Evolutionary conservation across 1,139 yeast species (phyloP).

Genomic region (Diutina rugosa): DNA sequence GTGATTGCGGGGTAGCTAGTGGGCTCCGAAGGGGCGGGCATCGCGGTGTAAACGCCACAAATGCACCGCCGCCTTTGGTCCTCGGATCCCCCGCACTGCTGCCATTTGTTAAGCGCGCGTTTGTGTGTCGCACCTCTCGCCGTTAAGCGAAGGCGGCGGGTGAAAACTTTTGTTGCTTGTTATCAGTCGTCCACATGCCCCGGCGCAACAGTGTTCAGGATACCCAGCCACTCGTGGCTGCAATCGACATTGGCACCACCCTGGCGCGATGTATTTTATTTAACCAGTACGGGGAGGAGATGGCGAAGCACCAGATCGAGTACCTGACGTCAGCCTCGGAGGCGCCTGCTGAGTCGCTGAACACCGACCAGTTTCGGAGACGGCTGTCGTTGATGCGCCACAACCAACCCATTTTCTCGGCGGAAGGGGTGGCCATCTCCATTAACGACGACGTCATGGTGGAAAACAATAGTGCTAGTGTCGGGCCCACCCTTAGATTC

Average conservation of each 20-base stretch:
- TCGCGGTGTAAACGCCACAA: background rate
- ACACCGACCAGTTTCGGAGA: slow-evolving; percentile 40
- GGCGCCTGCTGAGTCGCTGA: slow-evolving; percentile 30
- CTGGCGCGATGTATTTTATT: slow-evolving; percentile 86
- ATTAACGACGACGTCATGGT: slow-evolving; percentile 46
- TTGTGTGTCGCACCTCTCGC: background rate
- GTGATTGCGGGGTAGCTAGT: too few species aligned
- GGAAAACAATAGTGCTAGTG: slow-evolving; percentile 40
- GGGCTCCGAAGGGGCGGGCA: background rate
- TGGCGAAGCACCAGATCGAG: slow-evolving; percentile 84
- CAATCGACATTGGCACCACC: slow-evolving; percentile 90
- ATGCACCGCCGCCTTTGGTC: background rate
- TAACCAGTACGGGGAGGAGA: slow-evolving; percentile 57
- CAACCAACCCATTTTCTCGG: slow-evolving; percentile 50
- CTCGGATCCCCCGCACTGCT: background rate
- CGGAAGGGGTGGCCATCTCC: slow-evolving; percentile 62
- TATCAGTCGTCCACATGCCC: background rate
- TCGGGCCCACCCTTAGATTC: slow-evolving; percentile 60
- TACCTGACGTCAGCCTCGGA: slow-evolving; percentile 64
- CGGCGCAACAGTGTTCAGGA: slow-evolving; percentile 1
- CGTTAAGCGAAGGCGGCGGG: background rate
- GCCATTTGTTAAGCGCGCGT: background rate
- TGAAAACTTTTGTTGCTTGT: background rate
- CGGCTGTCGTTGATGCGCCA: slow-evolving; percentile 35
- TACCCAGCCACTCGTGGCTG: slow-evolving; percentile 38